Conservation (phyloP, 331 rosid genomes). For the Acacia pycnantha region DNA sequence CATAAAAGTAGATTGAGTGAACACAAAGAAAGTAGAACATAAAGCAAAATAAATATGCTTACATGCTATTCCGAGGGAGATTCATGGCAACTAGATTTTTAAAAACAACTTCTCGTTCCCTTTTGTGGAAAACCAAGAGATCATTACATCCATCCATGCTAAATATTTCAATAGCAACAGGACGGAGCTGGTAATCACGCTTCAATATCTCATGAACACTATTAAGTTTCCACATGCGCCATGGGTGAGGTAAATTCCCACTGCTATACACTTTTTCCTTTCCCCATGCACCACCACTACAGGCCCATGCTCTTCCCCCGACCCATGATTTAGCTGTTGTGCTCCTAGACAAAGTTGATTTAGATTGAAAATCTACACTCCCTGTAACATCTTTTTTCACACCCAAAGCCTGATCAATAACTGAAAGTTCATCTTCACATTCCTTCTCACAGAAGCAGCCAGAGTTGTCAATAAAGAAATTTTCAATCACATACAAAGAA, state of each 20-base stretch:
- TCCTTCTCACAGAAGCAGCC: slow-evolving; percentile 94
- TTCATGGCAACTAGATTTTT: slow-evolving; percentile 88
- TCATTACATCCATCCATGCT: slow-evolving; percentile 99
- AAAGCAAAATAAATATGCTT: slow-evolving; percentile 34
- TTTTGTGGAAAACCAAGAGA: slow-evolving; percentile 98
- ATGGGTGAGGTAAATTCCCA: slow-evolving; percentile 88
- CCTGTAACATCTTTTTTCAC: slow-evolving; percentile 81
- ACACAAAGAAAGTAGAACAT: slow-evolving; percentile 11
- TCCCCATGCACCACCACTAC: slow-evolving; percentile 99
- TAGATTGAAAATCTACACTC: slow-evolving; percentile 81
- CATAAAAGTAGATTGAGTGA: not conserved
- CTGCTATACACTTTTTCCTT: slow-evolving; percentile 80
- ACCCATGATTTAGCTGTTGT: slow-evolving; percentile 62
- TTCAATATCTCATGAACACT: slow-evolving; percentile 97
- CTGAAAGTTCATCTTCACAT: slow-evolving; percentile 85
- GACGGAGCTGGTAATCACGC: slow-evolving; percentile 99
- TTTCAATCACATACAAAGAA: slow-evolving; percentile 93
- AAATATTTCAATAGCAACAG: slow-evolving; percentile 98
- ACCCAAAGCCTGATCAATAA: slow-evolving; percentile 97
- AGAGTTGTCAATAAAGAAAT: slow-evolving; percentile 78
- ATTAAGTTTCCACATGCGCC: slow-evolving; percentile 99
- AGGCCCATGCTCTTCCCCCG: slow-evolving; percentile 99
- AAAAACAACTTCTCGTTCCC: slow-evolving; percentile 94
- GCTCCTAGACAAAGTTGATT: slow-evolving; percentile 77
- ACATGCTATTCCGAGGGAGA: slow-evolving; percentile 99